Base-by-base conservation (phyloP, 345 rosid species). In the Eucalyptus cloeziana region DNA sequence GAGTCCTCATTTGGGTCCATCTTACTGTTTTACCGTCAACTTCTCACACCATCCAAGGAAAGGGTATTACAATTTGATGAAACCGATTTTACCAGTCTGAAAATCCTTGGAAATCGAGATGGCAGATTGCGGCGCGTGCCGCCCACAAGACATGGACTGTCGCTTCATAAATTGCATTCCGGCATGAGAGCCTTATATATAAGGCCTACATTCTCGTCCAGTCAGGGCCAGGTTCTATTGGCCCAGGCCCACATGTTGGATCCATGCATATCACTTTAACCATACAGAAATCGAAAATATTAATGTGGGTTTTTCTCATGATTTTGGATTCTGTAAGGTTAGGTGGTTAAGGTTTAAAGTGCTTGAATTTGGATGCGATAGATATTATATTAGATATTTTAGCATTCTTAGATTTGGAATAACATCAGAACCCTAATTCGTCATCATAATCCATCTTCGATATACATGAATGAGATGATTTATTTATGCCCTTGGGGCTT, bases 21-120 rank as follows among this genome's bases (percentile, higher is more conserved):
- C 83, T 37, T 21, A 37, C 0, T 60, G 31, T 27, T 11, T 60
- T 12, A 60, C 31, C 27, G 8, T 60, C 67, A 3, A 27, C 1
- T 60, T 60, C 67, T 27, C 1, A 27, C 67, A 12, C 7, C 16
- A 27, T 60, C 30, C 7, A 5, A 60, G 67, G n/a, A 27, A 60
- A 60, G 67, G 67, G 67, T 25, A 27, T 11, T 25, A 2, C 67
- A 25, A 60, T 11, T 27, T 27, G 31, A 5, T 60, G 67, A 60
- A 60, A 60, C 67, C 67, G 31, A 27, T 5, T 2, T 2, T 60
- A 15, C 31, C 16, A 25, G 7, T 3, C 67, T 3, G 67, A 60
- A 60, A 60, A 60, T 60, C 67, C 31, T 12, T 1, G 8, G 31
- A 60, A 60, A 60, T 27, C 15, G 67, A 60, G 31, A 12, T 12